These are phyloP conservation scores for Lachnellula occidentalis DNA, from an alignment of 2,329 filamentous ascomycete species.

Conservation along the genomic window DNA sequence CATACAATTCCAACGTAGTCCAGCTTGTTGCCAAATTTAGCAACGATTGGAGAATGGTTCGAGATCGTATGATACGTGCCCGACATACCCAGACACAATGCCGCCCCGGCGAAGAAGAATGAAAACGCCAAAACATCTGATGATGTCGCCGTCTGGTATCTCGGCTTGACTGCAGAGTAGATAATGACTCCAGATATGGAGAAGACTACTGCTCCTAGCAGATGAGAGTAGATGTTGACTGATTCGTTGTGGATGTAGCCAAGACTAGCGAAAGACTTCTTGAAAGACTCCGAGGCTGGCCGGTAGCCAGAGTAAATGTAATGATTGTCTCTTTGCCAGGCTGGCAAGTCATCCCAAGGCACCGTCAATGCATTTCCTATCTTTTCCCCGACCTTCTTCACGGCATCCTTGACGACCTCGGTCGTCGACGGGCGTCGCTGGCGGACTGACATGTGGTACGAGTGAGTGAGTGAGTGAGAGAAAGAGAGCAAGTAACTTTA, in stretches of 20 bases:
- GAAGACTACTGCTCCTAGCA: constrained; percentile 59
- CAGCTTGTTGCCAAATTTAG: constrained; percentile 82
- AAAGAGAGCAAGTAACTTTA: neutral
- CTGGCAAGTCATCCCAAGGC: constrained; percentile 46
- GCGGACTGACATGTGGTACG: constrained; percentile 20
- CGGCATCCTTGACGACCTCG: constrained; percentile 19
- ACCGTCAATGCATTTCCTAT: constrained; percentile 37
- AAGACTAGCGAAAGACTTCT: constrained; percentile 51
- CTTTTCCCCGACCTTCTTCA: constrained; percentile 26
- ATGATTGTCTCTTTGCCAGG: constrained; percentile 60
- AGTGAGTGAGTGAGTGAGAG: no score
- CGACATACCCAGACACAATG: constrained; percentile 71
- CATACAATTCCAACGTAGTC: constrained; percentile 93
- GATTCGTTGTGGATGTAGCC: constrained; percentile 57
- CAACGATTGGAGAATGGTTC: constrained; percentile 76
- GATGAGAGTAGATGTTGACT: constrained; percentile 68
- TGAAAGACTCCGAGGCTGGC: constrained; percentile 55
- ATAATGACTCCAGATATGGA: constrained; percentile 46
- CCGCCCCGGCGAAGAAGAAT: constrained; percentile 74
- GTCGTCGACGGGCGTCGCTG: constrained; percentile 24
- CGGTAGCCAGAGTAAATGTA: constrained; percentile 65
- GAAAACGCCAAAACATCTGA: constrained; percentile 67
- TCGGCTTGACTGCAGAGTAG: constrained; percentile 52
- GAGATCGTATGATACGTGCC: constrained; percentile 78
- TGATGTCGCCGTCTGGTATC: constrained; percentile 57